These are phyloP conservation scores for Pinus albicaulis DNA, from an alignment of 75 land plant species.

Conservation along the genomic window DNA sequence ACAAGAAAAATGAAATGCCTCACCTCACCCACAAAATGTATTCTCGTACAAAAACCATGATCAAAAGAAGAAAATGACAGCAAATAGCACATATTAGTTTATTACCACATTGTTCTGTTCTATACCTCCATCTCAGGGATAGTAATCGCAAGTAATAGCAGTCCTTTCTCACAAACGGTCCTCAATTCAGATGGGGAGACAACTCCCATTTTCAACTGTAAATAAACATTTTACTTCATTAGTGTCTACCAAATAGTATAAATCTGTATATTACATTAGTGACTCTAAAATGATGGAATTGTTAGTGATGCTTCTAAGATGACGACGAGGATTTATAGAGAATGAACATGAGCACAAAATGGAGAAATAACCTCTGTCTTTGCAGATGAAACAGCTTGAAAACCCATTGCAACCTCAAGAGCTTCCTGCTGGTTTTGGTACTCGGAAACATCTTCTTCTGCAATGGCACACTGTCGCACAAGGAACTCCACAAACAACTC, in stretches of 20 bases:
- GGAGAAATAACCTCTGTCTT: slow-evolving; percentile 53
- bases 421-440: slow-evolving; percentile 36
- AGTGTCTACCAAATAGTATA: not conserved
- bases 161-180: slow-evolving; percentile 78
- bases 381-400: slow-evolving; percentile 24
- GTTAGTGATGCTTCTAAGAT: not conserved
- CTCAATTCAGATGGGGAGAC: slow-evolving; percentile 69
- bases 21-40: not conserved
- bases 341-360: not conserved
- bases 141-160: slow-evolving; percentile 81
- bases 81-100: not conserved
- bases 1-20: not conserved
- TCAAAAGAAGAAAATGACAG: not conserved
- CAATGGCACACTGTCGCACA: slow-evolving; percentile 75
- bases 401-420: slow-evolving; percentile 17
- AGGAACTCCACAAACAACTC: slow-evolving; percentile 86
- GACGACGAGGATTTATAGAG: not conserved
- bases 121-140: slow-evolving; percentile 93
- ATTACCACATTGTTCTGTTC: not conserved
- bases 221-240: not conserved
- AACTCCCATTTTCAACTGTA: slow-evolving; percentile 61
- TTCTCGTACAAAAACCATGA: not conserved
- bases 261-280: not conserved
- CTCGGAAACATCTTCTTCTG: slow-evolving; percentile 47
- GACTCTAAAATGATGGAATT: not conserved